Conservation (phyloP, 176 grass and related monocot species). For the Musa schizocarpa region DNA sequence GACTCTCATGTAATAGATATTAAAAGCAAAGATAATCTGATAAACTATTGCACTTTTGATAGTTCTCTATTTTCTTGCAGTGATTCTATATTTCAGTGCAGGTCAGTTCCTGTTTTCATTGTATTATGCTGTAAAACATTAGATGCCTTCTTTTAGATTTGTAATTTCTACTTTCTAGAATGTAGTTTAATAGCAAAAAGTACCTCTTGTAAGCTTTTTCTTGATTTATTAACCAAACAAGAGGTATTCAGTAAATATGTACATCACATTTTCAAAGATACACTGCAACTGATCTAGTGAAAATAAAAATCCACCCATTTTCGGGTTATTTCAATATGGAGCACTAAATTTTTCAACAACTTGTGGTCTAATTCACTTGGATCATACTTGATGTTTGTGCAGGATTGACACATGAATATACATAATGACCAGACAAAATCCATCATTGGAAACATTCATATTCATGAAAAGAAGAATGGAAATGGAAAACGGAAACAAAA, state of each 20-base stretch:
- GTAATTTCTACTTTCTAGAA: neutral
- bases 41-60: neutral
- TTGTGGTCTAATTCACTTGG: neutral
- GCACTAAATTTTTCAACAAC: neutral
- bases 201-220: neutral
- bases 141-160: neutral
- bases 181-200: neutral
- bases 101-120: slow-evolving; percentile 14
- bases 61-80: neutral
- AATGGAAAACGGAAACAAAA: too few relatives aligned
- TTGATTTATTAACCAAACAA: neutral
- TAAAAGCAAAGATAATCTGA: neutral
- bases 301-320: too few relatives aligned
- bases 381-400: neutral
- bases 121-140: neutral
- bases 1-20: neutral
- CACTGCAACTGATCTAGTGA: neutral
- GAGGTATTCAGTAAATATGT: too few relatives aligned
- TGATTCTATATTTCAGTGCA: slow-evolving; percentile 7
- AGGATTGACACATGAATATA: neutral
- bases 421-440: neutral
- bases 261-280: neutral
- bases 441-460: neutral
- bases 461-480: neutral
- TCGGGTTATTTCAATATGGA: too few relatives aligned